Percentiles rank a stretch among this genome's conserved stretches.
Evolutionary conservation across 208 protist species (phyloP).

Genomic region (Leishmania arabica): DNA sequence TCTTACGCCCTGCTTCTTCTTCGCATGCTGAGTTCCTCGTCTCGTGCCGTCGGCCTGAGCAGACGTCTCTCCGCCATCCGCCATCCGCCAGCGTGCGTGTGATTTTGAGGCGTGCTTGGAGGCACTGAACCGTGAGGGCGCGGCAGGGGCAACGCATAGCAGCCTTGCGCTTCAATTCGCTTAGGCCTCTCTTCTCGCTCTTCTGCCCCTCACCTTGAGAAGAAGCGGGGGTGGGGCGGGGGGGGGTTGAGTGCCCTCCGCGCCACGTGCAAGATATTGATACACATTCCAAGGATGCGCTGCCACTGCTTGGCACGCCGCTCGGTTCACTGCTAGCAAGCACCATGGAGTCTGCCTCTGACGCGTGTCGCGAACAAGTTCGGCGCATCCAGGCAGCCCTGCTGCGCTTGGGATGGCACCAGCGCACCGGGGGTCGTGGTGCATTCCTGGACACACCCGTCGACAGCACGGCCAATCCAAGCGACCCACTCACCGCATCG

Average conservation of each 20-base stretch:
- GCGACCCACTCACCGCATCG: background rate
- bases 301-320: background rate
- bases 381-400: slow-evolving; percentile 22
- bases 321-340: background rate
- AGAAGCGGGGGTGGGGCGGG: too few species aligned
- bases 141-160: background rate
- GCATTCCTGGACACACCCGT: background rate
- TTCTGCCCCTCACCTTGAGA: background rate
- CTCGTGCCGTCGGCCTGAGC: too few species aligned
- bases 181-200: background rate
- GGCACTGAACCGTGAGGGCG: background rate
- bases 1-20: background rate
- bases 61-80: background rate
- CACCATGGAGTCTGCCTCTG: background rate
- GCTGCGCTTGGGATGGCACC: background rate
- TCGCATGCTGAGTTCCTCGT: too few species aligned
- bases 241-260: background rate
- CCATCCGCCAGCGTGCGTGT: background rate
- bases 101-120: background rate
- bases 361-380: slow-evolving; percentile 2
- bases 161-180: background rate
- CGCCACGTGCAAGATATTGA: background rate
- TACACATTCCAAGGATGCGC: background rate
- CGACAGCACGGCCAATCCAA: background rate
- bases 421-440: background rate